Conservation (phyloP, 768 basidiomycete genomes). For the Phylloporus arenicola region DNA sequence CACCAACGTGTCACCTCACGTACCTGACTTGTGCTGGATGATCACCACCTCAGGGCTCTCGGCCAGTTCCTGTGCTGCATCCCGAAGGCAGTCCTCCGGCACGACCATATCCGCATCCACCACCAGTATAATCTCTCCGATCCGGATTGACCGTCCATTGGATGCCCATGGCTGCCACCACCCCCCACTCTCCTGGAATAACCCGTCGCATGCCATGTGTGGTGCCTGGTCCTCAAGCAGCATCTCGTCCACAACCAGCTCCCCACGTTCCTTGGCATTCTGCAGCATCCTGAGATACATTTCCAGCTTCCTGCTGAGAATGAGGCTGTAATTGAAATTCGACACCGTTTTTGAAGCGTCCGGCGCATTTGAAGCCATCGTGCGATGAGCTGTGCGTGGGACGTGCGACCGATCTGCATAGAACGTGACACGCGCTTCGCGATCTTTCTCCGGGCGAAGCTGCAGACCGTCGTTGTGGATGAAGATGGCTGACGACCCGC, state of each 20-base stretch:
- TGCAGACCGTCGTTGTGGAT: constrained; percentile 62
- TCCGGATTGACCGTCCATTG: constrained; percentile 46
- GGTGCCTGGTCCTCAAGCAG: constrained; percentile 67
- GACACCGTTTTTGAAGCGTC: constrained; percentile 92
- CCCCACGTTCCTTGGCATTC: constrained; percentile 40
- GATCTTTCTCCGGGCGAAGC: constrained; percentile 41
- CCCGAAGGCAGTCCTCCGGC: constrained; percentile 58
- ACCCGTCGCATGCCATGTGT: constrained; percentile 69
- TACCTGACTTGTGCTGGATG: constrained; percentile 83
- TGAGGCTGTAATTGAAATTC: constrained; percentile 80
- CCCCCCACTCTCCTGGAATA: constrained; percentile 50
- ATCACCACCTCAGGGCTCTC: constrained; percentile 62
- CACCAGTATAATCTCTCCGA: neutral
- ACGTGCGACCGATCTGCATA: constrained; percentile 55
- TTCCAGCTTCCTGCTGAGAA: constrained; percentile 34
- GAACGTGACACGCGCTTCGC: constrained; percentile 44
- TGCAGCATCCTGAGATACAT: constrained; percentile 33
- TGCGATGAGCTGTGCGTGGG: constrained; percentile 36
- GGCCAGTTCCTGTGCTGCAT: constrained; percentile 79
- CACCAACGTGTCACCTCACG: constrained; percentile 21
- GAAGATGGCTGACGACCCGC: constrained; percentile 53
- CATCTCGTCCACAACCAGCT: constrained; percentile 36
- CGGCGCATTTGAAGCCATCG: constrained; percentile 40
- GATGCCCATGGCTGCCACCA: constrained; percentile 71
- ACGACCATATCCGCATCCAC: constrained; percentile 1